phyloP scores from a whole-genome alignment of 1,139 yeast species.

The Suhomyces ambrosiae region DNA sequence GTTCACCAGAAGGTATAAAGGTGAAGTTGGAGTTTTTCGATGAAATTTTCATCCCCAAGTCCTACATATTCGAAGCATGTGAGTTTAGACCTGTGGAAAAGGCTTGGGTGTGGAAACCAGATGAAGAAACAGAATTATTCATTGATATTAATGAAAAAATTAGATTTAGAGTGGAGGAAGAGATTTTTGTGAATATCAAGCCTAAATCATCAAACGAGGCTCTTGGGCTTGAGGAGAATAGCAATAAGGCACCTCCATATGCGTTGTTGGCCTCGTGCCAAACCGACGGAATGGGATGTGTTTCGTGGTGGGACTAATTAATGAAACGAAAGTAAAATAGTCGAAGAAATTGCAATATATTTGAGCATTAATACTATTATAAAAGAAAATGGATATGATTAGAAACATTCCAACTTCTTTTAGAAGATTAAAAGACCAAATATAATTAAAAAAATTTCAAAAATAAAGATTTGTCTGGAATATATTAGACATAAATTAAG shows the following conservation, averaged over 20 bases:
- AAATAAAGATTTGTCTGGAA: no score
- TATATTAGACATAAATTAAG: no score
- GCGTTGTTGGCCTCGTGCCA: conserved; percentile 90
- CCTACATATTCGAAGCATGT: conserved; percentile 78
- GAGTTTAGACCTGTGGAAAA: conserved; percentile 71
- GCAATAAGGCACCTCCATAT: conserved; percentile 65
- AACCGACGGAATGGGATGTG: conserved; percentile 94
- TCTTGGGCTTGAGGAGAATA: conserved; percentile 23
- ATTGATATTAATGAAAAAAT: conserved; percentile 90
- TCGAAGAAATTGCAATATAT: no score
- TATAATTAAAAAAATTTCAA: no score
- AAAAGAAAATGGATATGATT: no score
- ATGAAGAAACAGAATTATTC: conserved; percentile 71
- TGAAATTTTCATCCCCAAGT: conserved; percentile 85
- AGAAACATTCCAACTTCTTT: no score
- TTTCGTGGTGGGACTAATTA: conserved; percentile 76
- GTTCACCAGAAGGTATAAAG: conserved; percentile 84
- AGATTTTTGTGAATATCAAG: conserved; percentile 77
- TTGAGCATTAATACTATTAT: no score
- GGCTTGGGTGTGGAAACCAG: conserved; percentile 94
- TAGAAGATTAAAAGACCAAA: no score
- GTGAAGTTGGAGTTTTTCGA: conserved; percentile 85
- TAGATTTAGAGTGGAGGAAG: conserved; percentile 88
- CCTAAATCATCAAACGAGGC: conserved; percentile 69
- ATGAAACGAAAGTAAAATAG: background rate